Evolutionary conservation across 2,329 filamentous ascomycete species (phyloP), one percentile per base, ranked within the genome.

Genomic region (Sporothrix protearum): DNA sequence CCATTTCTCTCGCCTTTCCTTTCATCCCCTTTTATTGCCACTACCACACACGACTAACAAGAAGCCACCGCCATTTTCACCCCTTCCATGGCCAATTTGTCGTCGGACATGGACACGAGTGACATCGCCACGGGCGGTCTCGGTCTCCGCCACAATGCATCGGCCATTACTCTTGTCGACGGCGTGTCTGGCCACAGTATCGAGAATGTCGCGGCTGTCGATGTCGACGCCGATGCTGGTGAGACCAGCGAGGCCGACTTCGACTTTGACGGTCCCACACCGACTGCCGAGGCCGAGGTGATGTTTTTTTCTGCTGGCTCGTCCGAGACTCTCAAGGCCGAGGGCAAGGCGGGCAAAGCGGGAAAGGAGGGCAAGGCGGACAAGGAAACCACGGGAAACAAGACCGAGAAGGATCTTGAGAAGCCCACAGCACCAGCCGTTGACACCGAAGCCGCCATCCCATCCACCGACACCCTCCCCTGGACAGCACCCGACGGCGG

Each of bases 401-500:
- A 14, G n/a, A 25, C 68, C 39, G 53, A 69, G 42, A 36, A 51
- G 49, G 22, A 51, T 9, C 9, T 25, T 12, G 49, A 59, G 25
- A 59, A 59, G 28, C 8, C 64, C 25, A 57, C 28, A 28, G 4
- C 28, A 19, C 53, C 53, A 19, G 3, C 28, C 4, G 10, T 45
- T 12, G 59, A 64, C 22, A 12, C 36, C 36, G 59, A 63, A 28
- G n/a, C 59, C 12, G 36, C 59, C 25, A 8, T 30, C 33, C 6
- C 5, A n/a, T 16, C 22, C 25, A 28, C 55, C 12, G 69, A 51
- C 30, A 28, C 33, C 2, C 8, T 63, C 2, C 59, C 47, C 8
- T 70, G 61, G 33, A 47, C 53, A 2, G 49, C 77, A 1, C 84
- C 84, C 0, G 83, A 85, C 61, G 83, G 85, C 33, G 85, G 85